A percentile compares a stretch with the other conserved stretches of the same genome.
Evolutionary conservation across 371 early-diverging fungal species (phyloP).

Genomic region (Syncephalis plumigaleata): DNA sequence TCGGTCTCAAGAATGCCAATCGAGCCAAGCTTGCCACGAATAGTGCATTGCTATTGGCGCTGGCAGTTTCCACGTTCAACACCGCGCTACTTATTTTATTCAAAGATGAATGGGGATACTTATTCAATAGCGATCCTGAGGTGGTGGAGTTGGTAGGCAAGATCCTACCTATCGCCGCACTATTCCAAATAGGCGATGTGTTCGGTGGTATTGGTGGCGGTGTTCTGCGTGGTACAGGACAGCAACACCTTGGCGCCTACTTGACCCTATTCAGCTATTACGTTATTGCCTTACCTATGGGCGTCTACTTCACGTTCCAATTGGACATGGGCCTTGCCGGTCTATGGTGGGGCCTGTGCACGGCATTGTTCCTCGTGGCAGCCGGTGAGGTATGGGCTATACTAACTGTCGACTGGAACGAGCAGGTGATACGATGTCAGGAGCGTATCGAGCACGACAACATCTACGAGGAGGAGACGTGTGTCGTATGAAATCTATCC

Average conservation of each 20-base stretch:
- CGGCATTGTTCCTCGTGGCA: conserved; percentile 30
- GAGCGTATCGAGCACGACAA: conserved; percentile 8
- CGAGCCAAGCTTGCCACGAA: conserved; percentile 23
- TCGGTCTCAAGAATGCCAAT: conserved; percentile 26
- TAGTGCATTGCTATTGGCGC: conserved; percentile 23
- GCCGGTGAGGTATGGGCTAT: conserved; percentile 17
- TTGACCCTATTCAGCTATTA: conserved; percentile 45
- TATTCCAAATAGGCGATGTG: conserved; percentile 65
- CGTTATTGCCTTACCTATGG: conserved; percentile 48
- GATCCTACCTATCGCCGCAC: conserved; percentile 56
- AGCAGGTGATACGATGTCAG: conserved; percentile 21
- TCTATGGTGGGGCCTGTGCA: conserved; percentile 42
- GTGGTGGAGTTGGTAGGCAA: conserved; percentile 47
- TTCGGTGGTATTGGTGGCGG: conserved; percentile 47
- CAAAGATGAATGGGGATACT: conserved; percentile 11
- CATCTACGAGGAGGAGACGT: neutral
- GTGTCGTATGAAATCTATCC: too few relatives aligned
- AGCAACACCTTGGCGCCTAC: conserved; percentile 47
- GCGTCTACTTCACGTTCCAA: conserved; percentile 36
- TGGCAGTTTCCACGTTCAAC: conserved; percentile 19
- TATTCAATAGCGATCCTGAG: conserved; percentile 46
- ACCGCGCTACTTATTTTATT: conserved; percentile 16
- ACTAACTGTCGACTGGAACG: conserved; percentile 23
- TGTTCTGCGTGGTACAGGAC: conserved; percentile 49
- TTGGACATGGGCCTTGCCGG: conserved; percentile 34